Evolutionary conservation across 2,329 filamentous ascomycete genomes (phyloP).

Genomic region (Seiridium unicorne): DNA sequence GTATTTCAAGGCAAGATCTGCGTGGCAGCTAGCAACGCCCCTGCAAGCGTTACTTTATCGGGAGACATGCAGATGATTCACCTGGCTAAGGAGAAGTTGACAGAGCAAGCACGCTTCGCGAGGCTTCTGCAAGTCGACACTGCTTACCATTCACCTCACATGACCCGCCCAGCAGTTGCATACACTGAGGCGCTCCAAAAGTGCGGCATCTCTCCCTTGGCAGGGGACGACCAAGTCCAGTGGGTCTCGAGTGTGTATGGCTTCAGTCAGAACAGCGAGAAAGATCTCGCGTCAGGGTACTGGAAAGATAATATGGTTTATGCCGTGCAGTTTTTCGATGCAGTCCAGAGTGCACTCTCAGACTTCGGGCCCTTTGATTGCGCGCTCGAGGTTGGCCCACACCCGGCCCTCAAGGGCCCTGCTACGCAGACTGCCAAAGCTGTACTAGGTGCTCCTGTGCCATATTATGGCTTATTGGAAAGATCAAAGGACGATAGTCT

Average conservation of each 20-base stretch:
- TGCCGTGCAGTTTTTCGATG: slow-evolving; percentile 38
- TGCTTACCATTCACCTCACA: slow-evolving; percentile 50
- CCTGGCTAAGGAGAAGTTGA: slow-evolving; percentile 16
- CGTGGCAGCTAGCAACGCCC: slow-evolving; percentile 27
- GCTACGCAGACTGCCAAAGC: slow-evolving; percentile 19
- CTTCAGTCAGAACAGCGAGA: slow-evolving; percentile 10
- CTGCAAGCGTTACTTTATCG: slow-evolving; percentile 25
- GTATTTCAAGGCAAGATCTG: slow-evolving; percentile 19
- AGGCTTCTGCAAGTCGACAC: slow-evolving; percentile 39
- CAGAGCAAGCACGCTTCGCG: slow-evolving; percentile 25
- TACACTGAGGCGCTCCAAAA: slow-evolving; percentile 30
- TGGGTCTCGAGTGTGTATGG: slow-evolving; percentile 42
- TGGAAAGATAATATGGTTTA: slow-evolving; percentile 41
- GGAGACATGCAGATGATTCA: slow-evolving; percentile 23
- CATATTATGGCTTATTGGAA: slow-evolving; percentile 20
- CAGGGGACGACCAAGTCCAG: slow-evolving; percentile 18
- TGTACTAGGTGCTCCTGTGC: slow-evolving; percentile 14
- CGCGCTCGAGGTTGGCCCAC: slow-evolving; percentile 28
- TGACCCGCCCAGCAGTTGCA: slow-evolving; percentile 31
- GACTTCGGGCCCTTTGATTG: slow-evolving; percentile 21
- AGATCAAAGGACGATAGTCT: slow-evolving; percentile 18
- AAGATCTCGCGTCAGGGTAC: slow-evolving; percentile 26
- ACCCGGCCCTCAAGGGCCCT: slow-evolving; percentile 24
- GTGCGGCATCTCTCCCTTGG: slow-evolving; percentile 24
- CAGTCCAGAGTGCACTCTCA: slow-evolving; percentile 21